A percentile compares a stretch with the other conserved stretches of the same genome.
Conservation (phyloP, 179 eudicot species). For the Drosera spatulata region DNA sequence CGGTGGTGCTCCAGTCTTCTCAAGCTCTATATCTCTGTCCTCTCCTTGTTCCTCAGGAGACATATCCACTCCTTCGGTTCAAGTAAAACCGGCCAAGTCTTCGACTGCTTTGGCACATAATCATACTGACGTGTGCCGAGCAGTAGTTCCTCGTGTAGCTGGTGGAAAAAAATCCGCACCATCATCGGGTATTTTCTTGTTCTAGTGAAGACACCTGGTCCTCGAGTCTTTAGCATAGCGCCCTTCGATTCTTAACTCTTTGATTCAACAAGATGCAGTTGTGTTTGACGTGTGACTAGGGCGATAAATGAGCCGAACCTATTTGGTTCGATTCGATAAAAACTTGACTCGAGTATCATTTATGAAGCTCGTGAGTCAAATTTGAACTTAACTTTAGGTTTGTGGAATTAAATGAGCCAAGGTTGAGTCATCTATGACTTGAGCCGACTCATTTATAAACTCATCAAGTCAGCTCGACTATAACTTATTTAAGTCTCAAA, state of each 20-base stretch:
- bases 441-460: too few relatives aligned
- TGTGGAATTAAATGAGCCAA: too few relatives aligned
- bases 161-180: background rate
- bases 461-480: too few relatives aligned
- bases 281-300: too few relatives aligned
- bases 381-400: too few relatives aligned
- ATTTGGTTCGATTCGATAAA: too few relatives aligned
- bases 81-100: background rate
- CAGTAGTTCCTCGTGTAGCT: background rate
- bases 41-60: conserved; percentile 1
- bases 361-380: too few relatives aligned
- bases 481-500: too few relatives aligned
- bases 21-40: conserved; percentile 9
- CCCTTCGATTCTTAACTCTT: background rate
- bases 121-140: background rate
- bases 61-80: background rate
- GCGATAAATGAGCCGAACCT: too few relatives aligned
- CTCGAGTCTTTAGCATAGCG: background rate
- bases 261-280: too few relatives aligned
- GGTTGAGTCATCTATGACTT: too few relatives aligned
- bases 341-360: too few relatives aligned
- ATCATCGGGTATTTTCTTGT: background rate
- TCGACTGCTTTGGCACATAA: background rate
- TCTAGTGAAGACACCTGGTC: background rate
- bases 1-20: conserved; percentile 8